These are phyloP conservation scores for Thuidium tamariscinum DNA, from an alignment of 225 moss, liverwort and hornwort genomes.

Conservation along the genomic window DNA sequence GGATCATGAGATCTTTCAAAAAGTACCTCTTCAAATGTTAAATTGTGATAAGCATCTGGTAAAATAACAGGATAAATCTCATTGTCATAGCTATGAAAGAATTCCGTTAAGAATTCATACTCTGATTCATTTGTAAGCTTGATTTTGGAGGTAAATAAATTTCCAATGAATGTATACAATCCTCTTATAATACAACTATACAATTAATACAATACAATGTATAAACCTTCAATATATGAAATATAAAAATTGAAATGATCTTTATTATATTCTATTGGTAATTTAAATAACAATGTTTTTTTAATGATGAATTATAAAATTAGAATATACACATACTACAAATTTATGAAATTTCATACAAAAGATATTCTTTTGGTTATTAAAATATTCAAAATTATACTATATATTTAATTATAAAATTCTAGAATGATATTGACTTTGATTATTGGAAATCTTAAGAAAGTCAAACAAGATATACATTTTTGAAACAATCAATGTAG, in stretches of 20 bases:
- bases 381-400: background rate
- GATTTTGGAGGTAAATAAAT: slow-evolving; percentile 83
- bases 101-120: slow-evolving; percentile 61
- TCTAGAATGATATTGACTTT: background rate
- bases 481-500: too few relatives aligned
- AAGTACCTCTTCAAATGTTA: slow-evolving; percentile 72
- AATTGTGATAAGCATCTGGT: slow-evolving; percentile 46
- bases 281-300: background rate
- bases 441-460: too few relatives aligned
- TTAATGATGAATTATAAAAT: background rate
- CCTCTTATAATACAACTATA: slow-evolving; percentile 73
- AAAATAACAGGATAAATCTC: slow-evolving; percentile 87
- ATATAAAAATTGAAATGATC: background rate
- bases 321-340: background rate
- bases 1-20: background rate
- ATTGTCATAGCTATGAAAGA: slow-evolving; percentile 78
- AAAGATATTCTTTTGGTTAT: background rate
- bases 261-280: background rate
- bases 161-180: slow-evolving; percentile 76
- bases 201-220: background rate
- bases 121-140: slow-evolving; percentile 37
- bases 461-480: too few relatives aligned
- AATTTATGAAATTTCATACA: too few relatives aligned
- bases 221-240: background rate
- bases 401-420: too few relatives aligned